Conservation (phyloP, 2,329 filamentous ascomycete genomes). For the Epichloe glyceriae region DNA sequence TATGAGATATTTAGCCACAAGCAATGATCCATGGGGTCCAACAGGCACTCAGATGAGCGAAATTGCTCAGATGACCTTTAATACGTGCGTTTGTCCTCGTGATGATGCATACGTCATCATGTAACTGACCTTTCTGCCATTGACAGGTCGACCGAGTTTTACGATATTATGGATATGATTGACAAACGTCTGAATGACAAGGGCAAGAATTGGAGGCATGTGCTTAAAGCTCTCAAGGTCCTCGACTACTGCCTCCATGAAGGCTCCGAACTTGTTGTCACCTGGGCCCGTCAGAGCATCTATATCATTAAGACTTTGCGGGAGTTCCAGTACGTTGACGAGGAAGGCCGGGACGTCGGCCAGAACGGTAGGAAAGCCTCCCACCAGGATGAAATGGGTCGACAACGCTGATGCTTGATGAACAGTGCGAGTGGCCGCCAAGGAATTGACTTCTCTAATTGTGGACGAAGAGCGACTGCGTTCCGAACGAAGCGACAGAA, state of each 20-base stretch:
- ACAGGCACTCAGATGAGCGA: conserved; percentile 98
- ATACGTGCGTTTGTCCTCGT: conserved; percentile 55
- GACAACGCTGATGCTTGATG: conserved; percentile 7
- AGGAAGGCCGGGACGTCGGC: conserved; percentile 88
- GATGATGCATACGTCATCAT: not conserved
- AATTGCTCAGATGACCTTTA: conserved; percentile 95
- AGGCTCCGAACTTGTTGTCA: conserved; percentile 90
- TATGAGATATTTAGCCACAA: conserved; percentile 57
- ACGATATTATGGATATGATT: conserved; percentile 99
- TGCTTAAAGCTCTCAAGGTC: conserved; percentile 93
- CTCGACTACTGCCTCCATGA: conserved; percentile 97
- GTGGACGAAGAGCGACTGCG: conserved; percentile 88
- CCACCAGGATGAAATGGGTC: not conserved
- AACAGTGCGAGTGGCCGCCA: conserved; percentile 83
- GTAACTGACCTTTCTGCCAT: not conserved
- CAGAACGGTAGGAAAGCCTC: conserved; percentile 63
- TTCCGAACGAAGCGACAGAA: conserved; percentile 79
- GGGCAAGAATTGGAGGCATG: conserved; percentile 98
- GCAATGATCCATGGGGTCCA: conserved; percentile 97
- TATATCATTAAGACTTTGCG: conserved; percentile 98
- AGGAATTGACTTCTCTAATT: conserved; percentile 85
- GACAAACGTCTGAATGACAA: conserved; percentile 98
- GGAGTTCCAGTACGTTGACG: conserved; percentile 93
- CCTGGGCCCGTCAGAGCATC: conserved; percentile 94
- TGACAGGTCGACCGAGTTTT: conserved; percentile 81